Base-by-base conservation (phyloP, 2,329 filamentous ascomycete genomes). In the Pseudocercospora crystallina region DNA sequence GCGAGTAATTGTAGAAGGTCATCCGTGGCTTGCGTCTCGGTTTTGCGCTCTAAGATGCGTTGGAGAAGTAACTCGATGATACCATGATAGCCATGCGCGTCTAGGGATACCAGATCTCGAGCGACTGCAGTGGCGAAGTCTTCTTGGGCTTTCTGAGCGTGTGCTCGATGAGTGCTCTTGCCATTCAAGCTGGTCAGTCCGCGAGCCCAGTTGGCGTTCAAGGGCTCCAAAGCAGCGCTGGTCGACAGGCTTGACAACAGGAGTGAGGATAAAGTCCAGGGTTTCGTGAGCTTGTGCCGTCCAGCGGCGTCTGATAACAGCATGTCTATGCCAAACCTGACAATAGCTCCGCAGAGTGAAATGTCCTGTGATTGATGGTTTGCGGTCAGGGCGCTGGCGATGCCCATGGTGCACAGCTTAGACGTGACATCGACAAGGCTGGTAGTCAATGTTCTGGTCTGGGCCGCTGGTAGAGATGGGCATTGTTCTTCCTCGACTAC, bases 371-470 rank as follows among this genome's bases (percentile, higher is more conserved):
- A 2, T n/a, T 8, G 12, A 33, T 10, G 8, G 4, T 32, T n/a
- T 4, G 29, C 13, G 1, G 43, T 3, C 10, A 36, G 10, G n/a
- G 31, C 5, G 26, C 46, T 43, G 11, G 33, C 43, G 9, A 20
- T 31, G 5, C 32, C 39, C 39, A 49, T 37, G 33, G 9, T 14
- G 5, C 40, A 34, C 2, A 49, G 34, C 33, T 43, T 49, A 5
- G 47, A 43, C 33, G 40, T 34, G 5, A 49, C 39, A 20, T 49
- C 39, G 15, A 32, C 5, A 11, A 49, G 26, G 13, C 43, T 49
- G 14, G 20, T 37, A 1, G 5, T 26, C 3, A 49, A n/a, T 15
- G 3, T 33, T 5, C 17, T 29, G 5, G 5, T 26, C 15, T n/a
- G n/a, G 20, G 20, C 20, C 20, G 20, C 20, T 26, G 20, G 20